Evolutionary conservation across 2,329 filamentous ascomycete species (phyloP).

Genomic region (Erysiphe pulchra): DNA sequence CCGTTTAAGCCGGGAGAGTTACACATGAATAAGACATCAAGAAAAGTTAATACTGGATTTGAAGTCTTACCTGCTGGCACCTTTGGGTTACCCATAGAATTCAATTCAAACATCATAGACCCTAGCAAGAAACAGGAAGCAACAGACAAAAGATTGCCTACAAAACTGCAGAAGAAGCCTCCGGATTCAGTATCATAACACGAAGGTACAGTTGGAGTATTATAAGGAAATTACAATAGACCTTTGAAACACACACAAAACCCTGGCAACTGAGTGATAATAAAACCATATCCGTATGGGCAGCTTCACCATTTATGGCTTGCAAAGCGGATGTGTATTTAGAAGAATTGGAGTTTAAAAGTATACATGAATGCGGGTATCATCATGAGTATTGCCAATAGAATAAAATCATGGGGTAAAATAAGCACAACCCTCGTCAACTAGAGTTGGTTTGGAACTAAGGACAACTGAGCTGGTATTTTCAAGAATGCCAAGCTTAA

Average conservation of each 20-base stretch:
- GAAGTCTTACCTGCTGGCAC: conserved; percentile 18
- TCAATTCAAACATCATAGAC: background rate
- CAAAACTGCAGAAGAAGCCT: conserved; percentile 18
- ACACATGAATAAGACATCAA: conserved; percentile 13
- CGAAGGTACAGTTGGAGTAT: background rate
- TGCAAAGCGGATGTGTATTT: background rate
- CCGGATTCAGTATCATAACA: conserved; percentile 5
- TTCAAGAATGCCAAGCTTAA: too few relatives aligned
- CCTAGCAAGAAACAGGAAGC: conserved; percentile 4
- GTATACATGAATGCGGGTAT: background rate
- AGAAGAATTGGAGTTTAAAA: background rate
- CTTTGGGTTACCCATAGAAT: conserved; percentile 8
- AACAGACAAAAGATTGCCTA: conserved; percentile 13
- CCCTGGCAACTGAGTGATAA: background rate
- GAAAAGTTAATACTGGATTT: conserved; percentile 17
- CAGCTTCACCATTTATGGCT: background rate
- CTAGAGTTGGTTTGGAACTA: too few relatives aligned
- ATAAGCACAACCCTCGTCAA: too few relatives aligned
- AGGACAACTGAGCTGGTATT: too few relatives aligned
- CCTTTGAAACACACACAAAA: background rate
- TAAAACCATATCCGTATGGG: background rate
- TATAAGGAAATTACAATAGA: background rate
- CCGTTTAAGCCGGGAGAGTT: conserved; percentile 15
- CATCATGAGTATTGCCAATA: background rate
- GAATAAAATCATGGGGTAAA: too few relatives aligned